These are phyloP conservation scores for Haplosporangium sp. DNA, from an alignment of 371 early-diverging fungal species.

Conservation along the genomic window DNA sequence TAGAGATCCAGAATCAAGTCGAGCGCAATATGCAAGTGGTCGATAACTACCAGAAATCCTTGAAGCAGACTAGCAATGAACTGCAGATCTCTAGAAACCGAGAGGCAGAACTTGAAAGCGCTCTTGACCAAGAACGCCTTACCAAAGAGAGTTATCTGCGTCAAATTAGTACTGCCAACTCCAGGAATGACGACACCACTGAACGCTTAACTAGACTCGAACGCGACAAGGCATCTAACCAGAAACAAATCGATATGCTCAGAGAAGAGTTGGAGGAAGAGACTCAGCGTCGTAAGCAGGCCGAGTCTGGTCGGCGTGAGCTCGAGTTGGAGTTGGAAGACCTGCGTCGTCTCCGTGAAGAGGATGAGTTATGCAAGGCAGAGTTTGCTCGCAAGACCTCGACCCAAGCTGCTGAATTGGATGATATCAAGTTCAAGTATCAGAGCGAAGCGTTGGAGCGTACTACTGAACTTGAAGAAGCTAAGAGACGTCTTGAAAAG, in stretches of 20 bases:
- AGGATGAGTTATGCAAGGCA: slow-evolving; percentile 68
- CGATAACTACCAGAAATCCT: slow-evolving; percentile 63
- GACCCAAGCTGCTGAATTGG: slow-evolving; percentile 74
- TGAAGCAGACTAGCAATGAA: slow-evolving; percentile 67
- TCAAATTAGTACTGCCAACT: slow-evolving; percentile 60
- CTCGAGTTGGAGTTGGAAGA: slow-evolving; percentile 63
- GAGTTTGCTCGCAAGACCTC: slow-evolving; percentile 68
- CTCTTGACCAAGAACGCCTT: slow-evolving; percentile 60
- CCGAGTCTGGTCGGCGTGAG: slow-evolving; percentile 51
- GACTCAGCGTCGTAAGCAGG: slow-evolving; percentile 63
- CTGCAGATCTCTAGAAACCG: slow-evolving; percentile 57
- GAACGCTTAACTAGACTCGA: slow-evolving; percentile 63
- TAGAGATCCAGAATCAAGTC: slow-evolving; percentile 64
- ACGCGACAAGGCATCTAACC: slow-evolving; percentile 65
- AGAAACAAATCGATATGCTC: slow-evolving; percentile 65
- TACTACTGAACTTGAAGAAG: slow-evolving; percentile 73
- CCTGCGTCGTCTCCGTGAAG: slow-evolving; percentile 73
- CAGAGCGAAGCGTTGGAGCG: slow-evolving; percentile 67
- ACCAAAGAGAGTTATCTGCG: slow-evolving; percentile 66
- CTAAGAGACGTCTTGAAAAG: slow-evolving; percentile 67
- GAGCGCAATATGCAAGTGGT: slow-evolving; percentile 56
- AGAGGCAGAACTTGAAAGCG: slow-evolving; percentile 61
- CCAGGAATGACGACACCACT: slow-evolving; percentile 70
- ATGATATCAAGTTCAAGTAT: slow-evolving; percentile 75
- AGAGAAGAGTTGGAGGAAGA: slow-evolving; percentile 74